Evolutionary conservation across 805 yeast genomes (phyloP).

Genomic region (Suhomyces canberraensis): DNA sequence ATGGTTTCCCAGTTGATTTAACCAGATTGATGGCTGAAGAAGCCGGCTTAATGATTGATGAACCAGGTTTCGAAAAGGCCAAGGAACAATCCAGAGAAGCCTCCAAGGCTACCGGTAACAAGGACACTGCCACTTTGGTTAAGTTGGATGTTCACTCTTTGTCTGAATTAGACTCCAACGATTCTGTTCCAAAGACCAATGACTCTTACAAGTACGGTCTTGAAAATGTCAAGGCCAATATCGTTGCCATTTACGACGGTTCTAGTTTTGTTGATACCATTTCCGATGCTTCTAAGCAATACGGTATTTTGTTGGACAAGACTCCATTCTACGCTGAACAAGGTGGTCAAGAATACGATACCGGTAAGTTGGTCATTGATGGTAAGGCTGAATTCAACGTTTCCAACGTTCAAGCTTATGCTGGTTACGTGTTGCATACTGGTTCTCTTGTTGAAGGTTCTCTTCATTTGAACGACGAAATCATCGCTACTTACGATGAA

Average conservation of each 20-base stretch:
- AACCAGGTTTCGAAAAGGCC: slow-evolving; percentile 88
- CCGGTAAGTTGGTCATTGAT: slow-evolving; percentile 88
- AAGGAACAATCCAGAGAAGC: slow-evolving; percentile 89
- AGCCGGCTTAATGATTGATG: slow-evolving; percentile 89
- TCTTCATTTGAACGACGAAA: slow-evolving; percentile 61
- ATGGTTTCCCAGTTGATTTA: slow-evolving; percentile 98
- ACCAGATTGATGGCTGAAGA: slow-evolving; percentile 99
- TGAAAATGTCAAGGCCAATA: slow-evolving; percentile 64
- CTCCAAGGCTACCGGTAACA: slow-evolving; percentile 79
- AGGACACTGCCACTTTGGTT: slow-evolving; percentile 53
- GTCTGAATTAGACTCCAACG: slow-evolving; percentile 61
- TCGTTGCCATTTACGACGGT: slow-evolving; percentile 72
- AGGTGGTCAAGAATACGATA: slow-evolving; percentile 98
- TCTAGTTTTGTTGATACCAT: slow-evolving; percentile 53
- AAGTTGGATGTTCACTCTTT: slow-evolving; percentile 91
- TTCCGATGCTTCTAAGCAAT: slow-evolving; percentile 42
- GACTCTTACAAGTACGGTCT: slow-evolving; percentile 75
- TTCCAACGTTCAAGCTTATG: slow-evolving; percentile 86
- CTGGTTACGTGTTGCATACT: slow-evolving; percentile 93
- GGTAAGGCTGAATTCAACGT: slow-evolving; percentile 86
- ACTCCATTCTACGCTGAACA: slow-evolving; percentile 98
- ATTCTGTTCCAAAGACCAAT: slow-evolving; percentile 70
- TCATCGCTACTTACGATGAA: slow-evolving; percentile 88
- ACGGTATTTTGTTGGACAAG: slow-evolving; percentile 81
- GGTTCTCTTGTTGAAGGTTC: slow-evolving; percentile 80